Conservation (phyloP, 768 basidiomycete genomes). For the Tricholoma matsutake region DNA sequence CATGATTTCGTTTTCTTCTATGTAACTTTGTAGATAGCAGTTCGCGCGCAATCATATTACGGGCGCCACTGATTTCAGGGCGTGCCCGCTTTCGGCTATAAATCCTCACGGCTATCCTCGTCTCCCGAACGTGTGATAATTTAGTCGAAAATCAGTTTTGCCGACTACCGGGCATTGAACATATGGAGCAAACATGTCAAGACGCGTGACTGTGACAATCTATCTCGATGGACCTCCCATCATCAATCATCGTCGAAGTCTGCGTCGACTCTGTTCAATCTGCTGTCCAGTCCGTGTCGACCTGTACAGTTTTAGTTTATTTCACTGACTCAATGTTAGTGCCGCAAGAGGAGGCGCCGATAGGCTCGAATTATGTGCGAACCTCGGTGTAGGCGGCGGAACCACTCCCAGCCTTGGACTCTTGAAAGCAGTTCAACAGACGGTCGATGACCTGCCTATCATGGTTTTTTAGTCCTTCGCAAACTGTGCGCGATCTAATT, state of each 20-base stretch:
- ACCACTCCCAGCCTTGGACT: conserved; percentile 82
- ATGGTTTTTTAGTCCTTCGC: conserved; percentile 49
- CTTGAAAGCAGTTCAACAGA: conserved; percentile 51
- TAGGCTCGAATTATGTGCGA: conserved; percentile 74
- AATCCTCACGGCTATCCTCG: no score
- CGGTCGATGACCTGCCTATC: conserved; percentile 49
- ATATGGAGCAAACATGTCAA: no score
- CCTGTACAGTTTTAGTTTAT: neutral
- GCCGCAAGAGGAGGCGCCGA: conserved; percentile 71
- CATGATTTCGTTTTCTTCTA: no score
- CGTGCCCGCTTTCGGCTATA: no score
- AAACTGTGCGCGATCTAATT: conserved; percentile 1
- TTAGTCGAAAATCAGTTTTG: no score
- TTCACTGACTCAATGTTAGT: conserved; percentile 35
- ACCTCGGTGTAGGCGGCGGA: conserved; percentile 72
- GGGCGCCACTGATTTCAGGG: no score
- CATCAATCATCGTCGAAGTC: conserved; percentile 48
- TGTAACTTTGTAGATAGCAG: no score
- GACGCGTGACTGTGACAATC: no score
- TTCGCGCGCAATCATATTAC: no score
- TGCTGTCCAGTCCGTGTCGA: conserved; percentile 52
- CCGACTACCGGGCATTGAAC: no score
- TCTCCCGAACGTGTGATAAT: no score
- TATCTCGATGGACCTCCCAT: conserved; percentile 14
- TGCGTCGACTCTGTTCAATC: conserved; percentile 79